Evolutionary conservation across 2,329 filamentous ascomycete species (phyloP), one percentile per base, ranked within the genome.

Genomic region (Colletotrichum cereale): DNA sequence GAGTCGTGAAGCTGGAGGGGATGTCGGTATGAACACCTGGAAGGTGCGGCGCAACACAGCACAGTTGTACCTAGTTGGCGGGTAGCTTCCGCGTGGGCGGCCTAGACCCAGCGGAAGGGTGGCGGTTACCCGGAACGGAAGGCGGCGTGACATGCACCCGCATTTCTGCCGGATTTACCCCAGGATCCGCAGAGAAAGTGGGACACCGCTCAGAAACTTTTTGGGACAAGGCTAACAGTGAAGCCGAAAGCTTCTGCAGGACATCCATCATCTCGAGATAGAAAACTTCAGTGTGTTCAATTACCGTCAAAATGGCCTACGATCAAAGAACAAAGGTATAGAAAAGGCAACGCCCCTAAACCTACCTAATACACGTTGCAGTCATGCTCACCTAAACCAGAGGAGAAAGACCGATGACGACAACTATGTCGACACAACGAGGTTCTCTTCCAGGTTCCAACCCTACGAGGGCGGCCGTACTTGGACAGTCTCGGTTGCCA

Each of bases 401-500:
- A 88, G 87, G 78, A 84, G 86, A 66, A 88, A 88, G 72, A 82
- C 84, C 42, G 82, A 81, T 40, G 79, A 83, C 73, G 82, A 84
- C 74, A 82, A 79, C 64, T 75, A 78, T 73, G 78, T 84, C 34
- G 86, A 89, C 74, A 58, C 71, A 24, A 67, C 67, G 53, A 93
- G 91, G 78, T 92, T 92, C 5, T 90, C 90, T 5, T 90, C 91
- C 11, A 83, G 91, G 47, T 96, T 94, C 82, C 85, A 87, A 62
- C 90, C 93, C 2, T 86, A 83, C 0, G 85, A 77, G n/a, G 82
- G 86, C 56, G 90, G 91, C 44, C 86, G 93, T 74, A 83, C 88
- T 44, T 93, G 92, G 87, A 96, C 94, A 0, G 79, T 96, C 24
- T 95, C 92, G 52, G 86, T 96, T 42, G 94, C 94, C 4, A 82